phyloP scores from a whole-genome alignment of 202 grass and related monocot genomes.

The Digitaria exilis region DNA sequence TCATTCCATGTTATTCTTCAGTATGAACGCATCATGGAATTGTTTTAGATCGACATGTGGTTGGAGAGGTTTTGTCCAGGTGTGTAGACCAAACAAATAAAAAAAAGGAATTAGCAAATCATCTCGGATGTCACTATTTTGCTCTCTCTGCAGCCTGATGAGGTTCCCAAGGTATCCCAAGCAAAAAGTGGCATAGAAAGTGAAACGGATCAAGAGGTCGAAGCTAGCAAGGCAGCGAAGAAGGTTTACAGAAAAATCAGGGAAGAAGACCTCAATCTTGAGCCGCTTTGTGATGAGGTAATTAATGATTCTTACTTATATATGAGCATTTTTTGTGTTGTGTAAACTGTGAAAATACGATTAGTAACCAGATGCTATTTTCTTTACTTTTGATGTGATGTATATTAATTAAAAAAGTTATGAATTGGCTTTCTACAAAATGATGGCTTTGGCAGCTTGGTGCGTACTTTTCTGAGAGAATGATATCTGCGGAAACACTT shows the following conservation, averaged over 20 bases:
- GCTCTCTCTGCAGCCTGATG: slow-evolving; percentile 36
- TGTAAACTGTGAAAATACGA: slow-evolving; percentile 9
- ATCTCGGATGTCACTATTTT: slow-evolving; percentile 17
- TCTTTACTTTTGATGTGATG: slow-evolving; percentile 27
- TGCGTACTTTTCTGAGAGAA: slow-evolving; percentile 70
- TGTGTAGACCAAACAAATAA: slow-evolving; percentile 29
- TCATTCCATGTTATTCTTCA: slow-evolving; percentile 33
- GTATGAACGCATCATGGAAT: slow-evolving; percentile 54
- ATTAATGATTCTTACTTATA: neutral
- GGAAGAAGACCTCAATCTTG: slow-evolving; percentile 64
- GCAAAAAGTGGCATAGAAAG: slow-evolving; percentile 20
- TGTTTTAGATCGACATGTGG: slow-evolving; percentile 92
- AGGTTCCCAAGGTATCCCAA: slow-evolving; percentile 12
- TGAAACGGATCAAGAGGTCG: slow-evolving; percentile 27
- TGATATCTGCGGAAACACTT: slow-evolving; percentile 82
- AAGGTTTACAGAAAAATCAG: slow-evolving; percentile 59
- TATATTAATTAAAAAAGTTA: slow-evolving; percentile 32
- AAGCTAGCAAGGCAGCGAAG: slow-evolving; percentile 22
- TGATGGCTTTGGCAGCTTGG: slow-evolving; percentile 66
- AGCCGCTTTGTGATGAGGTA: slow-evolving; percentile 81
- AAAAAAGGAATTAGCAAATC: slow-evolving; percentile 22
- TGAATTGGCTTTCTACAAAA: slow-evolving; percentile 38
- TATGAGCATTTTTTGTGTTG: neutral
- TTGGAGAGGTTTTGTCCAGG: slow-evolving; percentile 58
- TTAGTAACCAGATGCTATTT: neutral